Evolutionary conservation across 768 basidiomycete genomes (phyloP).

Genomic region (Lactarius trivialis): DNA sequence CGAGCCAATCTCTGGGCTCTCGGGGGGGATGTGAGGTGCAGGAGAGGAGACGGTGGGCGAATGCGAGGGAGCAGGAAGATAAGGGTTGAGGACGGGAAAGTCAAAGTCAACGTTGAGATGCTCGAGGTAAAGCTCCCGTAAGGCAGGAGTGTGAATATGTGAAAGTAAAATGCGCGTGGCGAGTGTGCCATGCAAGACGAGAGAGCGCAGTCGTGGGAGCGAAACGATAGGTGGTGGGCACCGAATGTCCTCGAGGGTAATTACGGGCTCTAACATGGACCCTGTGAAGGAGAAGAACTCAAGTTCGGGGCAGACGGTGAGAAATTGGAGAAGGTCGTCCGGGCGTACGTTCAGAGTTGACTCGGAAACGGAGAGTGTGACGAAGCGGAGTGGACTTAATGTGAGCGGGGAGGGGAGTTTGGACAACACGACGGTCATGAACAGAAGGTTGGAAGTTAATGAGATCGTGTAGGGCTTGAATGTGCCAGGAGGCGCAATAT

Average conservation of each 20-base stretch:
- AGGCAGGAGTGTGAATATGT: slow-evolving; percentile 51
- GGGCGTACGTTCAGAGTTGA: slow-evolving; percentile 38
- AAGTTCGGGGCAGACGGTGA: slow-evolving; percentile 54
- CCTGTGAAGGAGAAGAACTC: slow-evolving; percentile 54
- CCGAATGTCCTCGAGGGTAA: slow-evolving; percentile 21
- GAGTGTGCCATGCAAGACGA: slow-evolving; percentile 54
- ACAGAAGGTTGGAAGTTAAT: slow-evolving; percentile 21
- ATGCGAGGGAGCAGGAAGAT: slow-evolving; percentile 26
- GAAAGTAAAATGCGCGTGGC: slow-evolving; percentile 60
- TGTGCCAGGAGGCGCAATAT: slow-evolving; percentile 1
- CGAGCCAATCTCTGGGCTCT: background rate
- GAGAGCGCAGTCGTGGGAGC: slow-evolving; percentile 53
- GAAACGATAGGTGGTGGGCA: slow-evolving; percentile 35
- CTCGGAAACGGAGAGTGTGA: slow-evolving; percentile 53
- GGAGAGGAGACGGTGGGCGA: slow-evolving; percentile 10
- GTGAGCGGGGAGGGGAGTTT: slow-evolving; percentile 42
- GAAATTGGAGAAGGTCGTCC: slow-evolving; percentile 50
- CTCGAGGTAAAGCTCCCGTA: slow-evolving; percentile 54
- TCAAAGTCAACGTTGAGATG: slow-evolving; percentile 60
- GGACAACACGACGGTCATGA: slow-evolving; percentile 44
- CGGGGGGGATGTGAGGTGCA: background rate
- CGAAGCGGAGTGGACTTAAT: slow-evolving; percentile 48
- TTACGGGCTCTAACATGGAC: slow-evolving; percentile 41
- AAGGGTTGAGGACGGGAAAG: slow-evolving; percentile 22
- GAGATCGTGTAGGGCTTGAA: slow-evolving; percentile 19